phyloP scores from a whole-genome alignment of 352 stramenopile genomes.

The Pythium sukuiense region DNA sequence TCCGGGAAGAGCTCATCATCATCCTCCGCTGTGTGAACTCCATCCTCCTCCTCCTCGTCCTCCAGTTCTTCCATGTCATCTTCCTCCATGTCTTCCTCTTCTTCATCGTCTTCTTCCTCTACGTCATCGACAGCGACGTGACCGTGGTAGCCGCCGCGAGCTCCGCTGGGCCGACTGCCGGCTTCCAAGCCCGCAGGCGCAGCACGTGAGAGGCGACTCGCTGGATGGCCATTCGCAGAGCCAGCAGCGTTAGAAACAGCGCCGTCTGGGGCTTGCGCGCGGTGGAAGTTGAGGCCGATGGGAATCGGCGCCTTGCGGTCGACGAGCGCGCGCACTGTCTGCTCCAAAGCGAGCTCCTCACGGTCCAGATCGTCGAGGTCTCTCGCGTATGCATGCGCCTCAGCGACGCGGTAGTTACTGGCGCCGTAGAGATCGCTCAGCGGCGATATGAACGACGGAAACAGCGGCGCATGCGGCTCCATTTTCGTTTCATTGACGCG shows the following conservation, averaged over 20 bases:
- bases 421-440: conserved; percentile 64
- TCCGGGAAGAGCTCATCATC: conserved; percentile 37
- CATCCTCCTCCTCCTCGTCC: conserved; percentile 36
- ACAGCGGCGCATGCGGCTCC: conserved; percentile 27
- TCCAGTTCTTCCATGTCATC: conserved; percentile 37
- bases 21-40: conserved; percentile 35
- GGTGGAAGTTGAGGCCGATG: conserved; percentile 65
- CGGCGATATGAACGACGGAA: conserved; percentile 43
- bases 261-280: conserved; percentile 9
- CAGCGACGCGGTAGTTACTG: conserved; percentile 45
- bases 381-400: conserved; percentile 42
- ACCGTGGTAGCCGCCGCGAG: conserved; percentile 17
- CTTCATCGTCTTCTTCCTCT: conserved; percentile 10
- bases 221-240: conserved; percentile 7
- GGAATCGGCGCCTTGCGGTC: conserved; percentile 45
- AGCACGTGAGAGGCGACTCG: neutral
- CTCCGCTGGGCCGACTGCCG: conserved; percentile 10
- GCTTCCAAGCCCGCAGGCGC: conserved; percentile 12
- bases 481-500: conserved; percentile 7
- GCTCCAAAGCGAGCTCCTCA: conserved; percentile 56
- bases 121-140: conserved; percentile 7
- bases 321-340: conserved; percentile 50
- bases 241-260: conserved; percentile 1
- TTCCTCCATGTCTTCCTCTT: conserved; percentile 30
- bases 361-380: conserved; percentile 59